Evolutionary conservation across 306 rosid species (phyloP), one percentile per base, ranked within the genome.

Genomic region (Vachellia pachyceras): DNA sequence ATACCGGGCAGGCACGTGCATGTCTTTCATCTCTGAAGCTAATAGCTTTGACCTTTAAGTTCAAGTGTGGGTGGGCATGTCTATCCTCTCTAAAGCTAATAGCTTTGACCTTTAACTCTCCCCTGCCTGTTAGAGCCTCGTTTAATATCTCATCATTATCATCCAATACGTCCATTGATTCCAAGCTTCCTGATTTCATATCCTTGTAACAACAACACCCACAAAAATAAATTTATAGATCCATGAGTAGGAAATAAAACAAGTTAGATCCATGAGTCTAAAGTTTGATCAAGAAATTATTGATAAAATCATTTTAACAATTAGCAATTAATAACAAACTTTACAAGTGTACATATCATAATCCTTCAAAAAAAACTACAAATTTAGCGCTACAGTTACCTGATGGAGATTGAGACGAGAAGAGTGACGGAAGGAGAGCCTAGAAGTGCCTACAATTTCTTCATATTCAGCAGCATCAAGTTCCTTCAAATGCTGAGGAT

Each of bases 121-220:
- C 97, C 85, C 98, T 92, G 25, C 81, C 85, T 10, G 96, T 94
- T 54, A 97, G 92, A 70, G 92, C 83, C 76, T 84, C 91, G 47
- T 94, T 96, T n/a, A 94, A 80, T 57, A 92, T 91, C 88, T 94
- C 97, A 77, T 90, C 97, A 86, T 91, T 97, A 85, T 91, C 84
- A 50, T 70, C 82, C 63, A 29, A 29, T 29, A 83, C 76, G 50
- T 90, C 92, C 23, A 20, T 83, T 7, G 83, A 35, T 75, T 78
- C 91, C 40, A 39, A 57, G 41, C 69, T 2, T 18, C 77, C 35
- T 41, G 76, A 50, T 75, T 91, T 89, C 66, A 13, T 71, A 23
- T 89, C 93, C 97, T 92, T 6, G 2, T 7, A 84, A 6, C 12
- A 52, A 63, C 45, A 42, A 9, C 45, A 67, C 3, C 18, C 23